phyloP scores from a whole-genome alignment of 345 rosid genomes.

The Clarkia xantiana region DNA sequence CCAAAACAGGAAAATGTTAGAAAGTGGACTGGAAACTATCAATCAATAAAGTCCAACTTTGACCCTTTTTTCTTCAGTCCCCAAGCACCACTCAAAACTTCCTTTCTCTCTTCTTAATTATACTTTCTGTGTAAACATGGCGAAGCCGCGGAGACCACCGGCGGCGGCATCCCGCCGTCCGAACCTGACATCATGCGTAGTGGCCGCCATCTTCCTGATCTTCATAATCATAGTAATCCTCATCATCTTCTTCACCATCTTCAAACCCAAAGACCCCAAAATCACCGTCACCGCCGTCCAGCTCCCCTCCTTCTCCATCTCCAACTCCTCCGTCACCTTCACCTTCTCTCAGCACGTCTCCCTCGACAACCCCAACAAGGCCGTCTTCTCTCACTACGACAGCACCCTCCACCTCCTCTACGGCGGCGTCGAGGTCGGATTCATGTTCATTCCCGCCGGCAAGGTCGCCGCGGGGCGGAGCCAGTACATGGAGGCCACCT shows the following conservation, averaged over 20 bases:
- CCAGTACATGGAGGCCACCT: slow-evolving; percentile 88
- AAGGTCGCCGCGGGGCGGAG: slow-evolving; percentile 61
- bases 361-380: slow-evolving; percentile 73
- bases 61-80: too few relatives aligned
- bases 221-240: slow-evolving; percentile 44
- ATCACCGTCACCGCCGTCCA: slow-evolving; percentile 79
- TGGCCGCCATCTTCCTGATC: slow-evolving; percentile 73
- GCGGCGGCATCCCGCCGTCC: slow-evolving; percentile 41
- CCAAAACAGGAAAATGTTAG: too few relatives aligned
- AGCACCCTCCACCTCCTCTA: slow-evolving; percentile 80
- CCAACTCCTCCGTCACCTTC: slow-evolving; percentile 79
- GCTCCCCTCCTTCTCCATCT: slow-evolving; percentile 79
- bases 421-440: slow-evolving; percentile 77
- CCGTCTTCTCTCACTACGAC: slow-evolving; percentile 83
- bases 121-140: too few relatives aligned
- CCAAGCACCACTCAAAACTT: too few relatives aligned
- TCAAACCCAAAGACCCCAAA: slow-evolving; percentile 78
- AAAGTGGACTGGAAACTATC: too few relatives aligned
- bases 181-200: slow-evolving; percentile 84
- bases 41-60: too few relatives aligned
- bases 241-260: slow-evolving; percentile 85
- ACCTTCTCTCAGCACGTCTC: slow-evolving; percentile 83
- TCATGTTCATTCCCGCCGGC: slow-evolving; percentile 98
- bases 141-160: slow-evolving; percentile 7
- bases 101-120: too few relatives aligned